Conservation (phyloP, 371 early-diverging fungal genomes). For the Rhizopus arrhizus region DNA sequence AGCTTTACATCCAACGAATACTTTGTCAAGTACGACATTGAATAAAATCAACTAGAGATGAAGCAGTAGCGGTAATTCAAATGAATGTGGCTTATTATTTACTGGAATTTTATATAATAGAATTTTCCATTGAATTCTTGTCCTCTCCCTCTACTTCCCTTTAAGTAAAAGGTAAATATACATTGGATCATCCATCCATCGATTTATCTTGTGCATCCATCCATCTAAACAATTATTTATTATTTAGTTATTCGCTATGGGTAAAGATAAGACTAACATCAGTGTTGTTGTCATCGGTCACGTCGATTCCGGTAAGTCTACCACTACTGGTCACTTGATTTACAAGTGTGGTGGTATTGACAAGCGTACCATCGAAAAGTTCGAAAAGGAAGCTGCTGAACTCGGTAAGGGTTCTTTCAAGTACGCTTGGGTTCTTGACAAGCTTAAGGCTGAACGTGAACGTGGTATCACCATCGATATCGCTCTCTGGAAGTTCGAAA, state of each 20-base stretch:
- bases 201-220: constrained; percentile 13
- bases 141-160: background rate
- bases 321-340: constrained; percentile 90
- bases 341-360: constrained; percentile 98
- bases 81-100: background rate
- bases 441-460: constrained; percentile 96
- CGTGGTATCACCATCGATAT: constrained; percentile 91
- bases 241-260: constrained; percentile 58
- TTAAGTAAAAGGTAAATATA: background rate
- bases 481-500: constrained; percentile 97
- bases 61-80: background rate
- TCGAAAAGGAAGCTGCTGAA: constrained; percentile 97
- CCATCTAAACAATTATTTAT: constrained; percentile 12
- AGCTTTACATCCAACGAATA: background rate
- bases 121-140: background rate
- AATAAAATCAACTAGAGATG: constrained; percentile 8
- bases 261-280: constrained; percentile 94
- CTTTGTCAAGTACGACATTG: constrained; percentile 21
- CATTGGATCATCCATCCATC: constrained; percentile 18
- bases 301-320: constrained; percentile 91
- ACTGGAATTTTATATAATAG: background rate
- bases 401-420: constrained; percentile 98
- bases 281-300: constrained; percentile 99
- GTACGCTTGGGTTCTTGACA: constrained; percentile 96
- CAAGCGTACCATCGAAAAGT: constrained; percentile 98